Evolutionary conservation across 495 filamentous ascomycete genomes (phyloP).

Genomic region (Penicillium dipodomyicola): DNA sequence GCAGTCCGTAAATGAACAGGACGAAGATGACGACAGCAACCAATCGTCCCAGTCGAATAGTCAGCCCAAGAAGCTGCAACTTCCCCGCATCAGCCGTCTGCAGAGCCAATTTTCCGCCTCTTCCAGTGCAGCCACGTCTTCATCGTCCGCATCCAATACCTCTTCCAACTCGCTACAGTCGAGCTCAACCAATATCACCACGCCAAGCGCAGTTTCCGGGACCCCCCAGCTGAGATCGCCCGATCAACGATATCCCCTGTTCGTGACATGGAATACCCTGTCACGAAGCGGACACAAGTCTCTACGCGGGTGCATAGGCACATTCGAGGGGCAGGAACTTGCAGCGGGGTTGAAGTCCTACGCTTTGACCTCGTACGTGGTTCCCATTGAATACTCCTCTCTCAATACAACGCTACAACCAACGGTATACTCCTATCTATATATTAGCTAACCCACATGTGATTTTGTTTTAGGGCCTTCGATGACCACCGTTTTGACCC

Average conservation of each 20-base stretch:
- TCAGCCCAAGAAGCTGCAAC: slow-evolving; percentile 26
- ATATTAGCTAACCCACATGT: slow-evolving; percentile 1
- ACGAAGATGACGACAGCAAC: slow-evolving; percentile 32
- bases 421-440: background rate
- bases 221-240: slow-evolving; percentile 20
- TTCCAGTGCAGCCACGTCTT: slow-evolving; percentile 46
- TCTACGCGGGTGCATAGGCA: slow-evolving; percentile 94
- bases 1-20: slow-evolving; percentile 27
- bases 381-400: background rate
- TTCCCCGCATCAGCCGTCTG: slow-evolving; percentile 36
- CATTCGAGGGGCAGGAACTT: slow-evolving; percentile 79
- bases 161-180: slow-evolving; percentile 43
- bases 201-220: slow-evolving; percentile 40
- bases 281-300: slow-evolving; percentile 58
- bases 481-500: slow-evolving; percentile 84
- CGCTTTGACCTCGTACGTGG: slow-evolving; percentile 74
- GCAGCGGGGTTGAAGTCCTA: slow-evolving; percentile 71
- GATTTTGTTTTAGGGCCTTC: slow-evolving; percentile 58
- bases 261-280: slow-evolving; percentile 91
- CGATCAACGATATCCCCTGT: slow-evolving; percentile 60
- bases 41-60: slow-evolving; percentile 16
- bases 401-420: background rate
- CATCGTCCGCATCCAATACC: slow-evolving; percentile 44
- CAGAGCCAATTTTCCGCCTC: slow-evolving; percentile 37
- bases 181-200: slow-evolving; percentile 46